Percentiles rank a stretch among this genome's conserved stretches.
Evolutionary conservation across 2,329 filamentous ascomycete genomes (phyloP).

Genomic region (Arthrobotrys entomopaga): DNA sequence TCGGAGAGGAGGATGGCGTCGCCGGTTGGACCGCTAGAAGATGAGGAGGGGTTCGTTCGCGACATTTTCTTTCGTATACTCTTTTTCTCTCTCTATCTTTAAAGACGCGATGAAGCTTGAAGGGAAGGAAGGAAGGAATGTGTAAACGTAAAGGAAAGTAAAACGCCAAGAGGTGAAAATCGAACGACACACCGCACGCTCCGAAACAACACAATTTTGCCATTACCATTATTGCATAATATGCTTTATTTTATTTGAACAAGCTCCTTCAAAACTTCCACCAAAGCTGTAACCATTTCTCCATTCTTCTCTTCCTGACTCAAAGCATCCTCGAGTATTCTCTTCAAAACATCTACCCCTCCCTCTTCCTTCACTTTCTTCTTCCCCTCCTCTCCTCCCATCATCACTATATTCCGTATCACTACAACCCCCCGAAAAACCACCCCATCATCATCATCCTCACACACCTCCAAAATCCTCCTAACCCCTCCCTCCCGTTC

Average conservation of each 20-base stretch:
- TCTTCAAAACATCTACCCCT: slow-evolving; percentile 62
- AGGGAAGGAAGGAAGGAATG: neutral
- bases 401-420: slow-evolving; percentile 77
- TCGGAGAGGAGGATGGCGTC: slow-evolving; percentile 96
- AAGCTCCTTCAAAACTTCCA: slow-evolving; percentile 40
- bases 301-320: slow-evolving; percentile 16
- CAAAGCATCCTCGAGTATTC: slow-evolving; percentile 24
- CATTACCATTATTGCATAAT: too few relatives aligned
- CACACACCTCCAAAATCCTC: slow-evolving; percentile 82
- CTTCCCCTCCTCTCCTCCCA: slow-evolving; percentile 71
- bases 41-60: slow-evolving; percentile 20
- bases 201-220: slow-evolving; percentile 19
- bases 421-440: slow-evolving; percentile 77
- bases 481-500: slow-evolving; percentile 76
- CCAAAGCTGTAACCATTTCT: slow-evolving; percentile 30
- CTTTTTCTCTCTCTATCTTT: too few relatives aligned
- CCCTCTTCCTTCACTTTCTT: slow-evolving; percentile 71
- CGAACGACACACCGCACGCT: slow-evolving; percentile 34
- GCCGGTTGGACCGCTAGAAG: slow-evolving; percentile 62
- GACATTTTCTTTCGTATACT: slow-evolving; percentile 42
- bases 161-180: slow-evolving; percentile 14
- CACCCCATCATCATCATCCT: slow-evolving; percentile 68
- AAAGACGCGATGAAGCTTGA: too few relatives aligned
- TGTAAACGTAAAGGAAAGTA: neutral
- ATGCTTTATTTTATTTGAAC: slow-evolving; percentile 26